phyloP scores from a whole-genome alignment of 1,139 yeast genomes.

The Kurtzmaniella quercitrusa region DNA sequence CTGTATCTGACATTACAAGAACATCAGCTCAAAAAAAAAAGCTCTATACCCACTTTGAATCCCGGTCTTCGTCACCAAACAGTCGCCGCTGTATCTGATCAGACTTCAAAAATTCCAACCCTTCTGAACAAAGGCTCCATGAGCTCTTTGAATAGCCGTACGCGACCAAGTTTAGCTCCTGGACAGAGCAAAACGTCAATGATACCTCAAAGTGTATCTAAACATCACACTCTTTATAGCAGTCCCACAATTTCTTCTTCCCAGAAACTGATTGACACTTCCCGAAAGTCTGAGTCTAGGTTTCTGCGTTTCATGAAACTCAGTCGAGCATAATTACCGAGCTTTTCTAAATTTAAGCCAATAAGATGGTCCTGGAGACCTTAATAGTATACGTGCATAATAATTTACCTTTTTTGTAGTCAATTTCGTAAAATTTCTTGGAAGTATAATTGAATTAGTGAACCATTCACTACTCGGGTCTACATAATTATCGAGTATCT shows the following conservation, averaged over 20 bases:
- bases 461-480: background rate
- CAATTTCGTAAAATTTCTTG: too few relatives aligned
- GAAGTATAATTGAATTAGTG: background rate
- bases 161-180: background rate
- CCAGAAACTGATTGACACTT: constrained; percentile 19
- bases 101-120: constrained; percentile 3
- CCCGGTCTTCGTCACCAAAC: constrained; percentile 9
- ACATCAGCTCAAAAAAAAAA: constrained; percentile 11
- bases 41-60: constrained; percentile 15
- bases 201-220: background rate
- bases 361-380: constrained; percentile 1
- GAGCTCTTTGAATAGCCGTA: constrained; percentile 4
- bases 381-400: background rate
- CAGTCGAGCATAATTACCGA: background rate
- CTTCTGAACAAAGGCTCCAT: constrained; percentile 11
- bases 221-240: constrained; percentile 24
- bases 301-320: constrained; percentile 8
- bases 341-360: too few relatives aligned
- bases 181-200: background rate
- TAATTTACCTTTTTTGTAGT: too few relatives aligned
- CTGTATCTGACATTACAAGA: constrained; percentile 1
- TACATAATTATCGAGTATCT: background rate
- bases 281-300: constrained; percentile 5
- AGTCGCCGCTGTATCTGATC: constrained; percentile 3
- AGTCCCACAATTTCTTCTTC: constrained; percentile 47